These are phyloP conservation scores for Amanita phalloides DNA, from an alignment of 768 basidiomycete species.

Conservation along the genomic window DNA sequence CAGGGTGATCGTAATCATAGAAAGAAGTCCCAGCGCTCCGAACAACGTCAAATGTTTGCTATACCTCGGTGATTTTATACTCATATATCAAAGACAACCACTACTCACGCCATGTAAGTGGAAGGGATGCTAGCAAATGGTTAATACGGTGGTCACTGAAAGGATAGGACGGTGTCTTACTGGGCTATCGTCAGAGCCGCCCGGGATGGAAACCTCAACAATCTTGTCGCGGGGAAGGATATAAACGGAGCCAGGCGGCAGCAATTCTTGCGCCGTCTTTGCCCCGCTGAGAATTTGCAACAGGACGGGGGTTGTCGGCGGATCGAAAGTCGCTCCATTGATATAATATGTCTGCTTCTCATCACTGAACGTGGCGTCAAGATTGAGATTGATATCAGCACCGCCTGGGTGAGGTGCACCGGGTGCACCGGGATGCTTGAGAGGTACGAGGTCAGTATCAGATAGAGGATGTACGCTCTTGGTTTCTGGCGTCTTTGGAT, in stretches of 20 bases:
- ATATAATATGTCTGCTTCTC: slow-evolving; percentile 13
- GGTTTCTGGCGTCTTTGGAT: slow-evolving; percentile 22
- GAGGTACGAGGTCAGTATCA: slow-evolving; percentile 7
- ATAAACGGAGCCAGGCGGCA: slow-evolving; percentile 39
- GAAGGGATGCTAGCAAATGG: slow-evolving; percentile 22
- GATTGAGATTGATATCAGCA: slow-evolving; percentile 14
- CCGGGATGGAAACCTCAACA: slow-evolving; percentile 14
- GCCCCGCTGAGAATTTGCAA: slow-evolving; percentile 51
- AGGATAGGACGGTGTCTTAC: not conserved
- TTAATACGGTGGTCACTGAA: not conserved
- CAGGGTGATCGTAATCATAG: slow-evolving; percentile 41
- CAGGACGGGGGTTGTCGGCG: slow-evolving; percentile 40
- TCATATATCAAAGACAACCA: not conserved
- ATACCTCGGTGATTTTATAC: not conserved
- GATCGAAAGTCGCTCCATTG: slow-evolving; percentile 20
- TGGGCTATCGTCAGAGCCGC: not conserved
- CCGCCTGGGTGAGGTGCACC: slow-evolving; percentile 12
- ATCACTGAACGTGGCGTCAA: slow-evolving; percentile 11
- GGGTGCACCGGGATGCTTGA: slow-evolving; percentile 11
- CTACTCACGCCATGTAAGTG: slow-evolving; percentile 25
- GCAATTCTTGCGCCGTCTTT: slow-evolving; percentile 29
- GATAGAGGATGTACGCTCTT: not conserved
- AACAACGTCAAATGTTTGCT: slow-evolving; percentile 37
- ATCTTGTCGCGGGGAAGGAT: slow-evolving; percentile 31
- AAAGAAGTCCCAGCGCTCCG: slow-evolving; percentile 24